Percentiles rank a stretch among this genome's conserved stretches.
phyloP scores from a whole-genome alignment of 202 grass and related monocot species.

The Panicum virgatum region DNA sequence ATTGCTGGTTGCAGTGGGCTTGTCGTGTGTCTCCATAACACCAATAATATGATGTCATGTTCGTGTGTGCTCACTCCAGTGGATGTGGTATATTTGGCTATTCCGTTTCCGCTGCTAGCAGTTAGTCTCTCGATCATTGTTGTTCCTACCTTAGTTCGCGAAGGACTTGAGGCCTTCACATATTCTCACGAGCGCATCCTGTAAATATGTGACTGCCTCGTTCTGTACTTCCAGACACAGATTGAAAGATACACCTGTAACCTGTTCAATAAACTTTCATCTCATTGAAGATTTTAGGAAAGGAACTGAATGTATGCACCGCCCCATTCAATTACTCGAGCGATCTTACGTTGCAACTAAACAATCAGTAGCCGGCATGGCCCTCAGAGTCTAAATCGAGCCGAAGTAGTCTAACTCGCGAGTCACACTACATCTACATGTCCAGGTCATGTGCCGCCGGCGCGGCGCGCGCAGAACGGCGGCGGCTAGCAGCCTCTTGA shows the following conservation, averaged over 20 bases:
- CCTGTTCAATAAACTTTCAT: neutral
- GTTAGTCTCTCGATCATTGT: neutral
- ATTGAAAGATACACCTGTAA: neutral
- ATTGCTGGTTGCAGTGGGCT: constrained; percentile 1
- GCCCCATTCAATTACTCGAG: neutral
- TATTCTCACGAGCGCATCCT: neutral
- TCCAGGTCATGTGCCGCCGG: neutral
- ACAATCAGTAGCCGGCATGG: neutral
- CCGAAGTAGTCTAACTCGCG: neutral
- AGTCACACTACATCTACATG: neutral
- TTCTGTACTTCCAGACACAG: neutral
- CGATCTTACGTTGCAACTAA: neutral
- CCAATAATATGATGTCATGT: neutral
- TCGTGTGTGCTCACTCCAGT: neutral
- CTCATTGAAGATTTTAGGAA: neutral
- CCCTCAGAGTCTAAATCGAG: no score
- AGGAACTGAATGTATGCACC: neutral
- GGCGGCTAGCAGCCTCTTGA: constrained; percentile 48
- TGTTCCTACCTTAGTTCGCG: neutral
- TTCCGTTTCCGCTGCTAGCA: neutral
- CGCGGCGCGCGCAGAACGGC: neutral
- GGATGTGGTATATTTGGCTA: neutral
- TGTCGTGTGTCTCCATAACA: constrained; percentile 8
- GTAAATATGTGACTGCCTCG: neutral
- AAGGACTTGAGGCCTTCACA: no score